Conservation (phyloP, 1,139 yeast species). For the Debaryomycetaceae sp. region DNA sequence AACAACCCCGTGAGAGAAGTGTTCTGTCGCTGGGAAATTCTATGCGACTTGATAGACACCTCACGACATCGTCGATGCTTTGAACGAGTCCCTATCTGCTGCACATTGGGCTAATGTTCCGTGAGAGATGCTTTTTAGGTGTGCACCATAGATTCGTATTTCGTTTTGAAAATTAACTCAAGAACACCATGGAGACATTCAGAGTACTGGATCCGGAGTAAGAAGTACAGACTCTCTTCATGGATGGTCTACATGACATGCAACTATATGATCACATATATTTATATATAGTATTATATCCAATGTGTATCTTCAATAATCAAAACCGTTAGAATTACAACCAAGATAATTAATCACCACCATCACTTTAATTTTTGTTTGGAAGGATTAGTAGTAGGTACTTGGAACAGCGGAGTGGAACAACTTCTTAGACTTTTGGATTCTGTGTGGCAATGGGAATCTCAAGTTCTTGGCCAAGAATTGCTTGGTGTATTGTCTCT, state of each 20-base stretch:
- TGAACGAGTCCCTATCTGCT: too few relatives aligned
- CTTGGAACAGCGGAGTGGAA: constrained; percentile 93
- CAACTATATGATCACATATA: constrained; percentile 7
- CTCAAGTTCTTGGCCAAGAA: constrained; percentile 93
- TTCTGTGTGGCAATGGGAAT: constrained; percentile 99
- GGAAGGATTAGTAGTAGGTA: constrained; percentile 75
- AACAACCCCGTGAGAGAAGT: too few relatives aligned
- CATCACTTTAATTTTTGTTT: constrained; percentile 4
- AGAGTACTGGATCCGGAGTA: too few relatives aligned
- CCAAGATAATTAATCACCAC: constrained; percentile 8
- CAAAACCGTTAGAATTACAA: constrained; percentile 14
- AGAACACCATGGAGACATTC: too few relatives aligned
- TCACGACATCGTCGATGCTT: too few relatives aligned
- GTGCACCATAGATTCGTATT: too few relatives aligned
- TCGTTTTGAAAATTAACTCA: too few relatives aligned
- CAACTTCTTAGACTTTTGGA: constrained; percentile 84
- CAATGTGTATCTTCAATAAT: constrained; percentile 8
- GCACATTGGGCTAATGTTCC: too few relatives aligned
- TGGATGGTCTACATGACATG: background rate
- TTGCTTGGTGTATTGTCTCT: constrained; percentile 99
- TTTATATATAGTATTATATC: constrained; percentile 7
- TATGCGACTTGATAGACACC: too few relatives aligned
- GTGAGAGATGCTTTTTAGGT: too few relatives aligned
- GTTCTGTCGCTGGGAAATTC: too few relatives aligned
- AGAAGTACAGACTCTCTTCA: too few relatives aligned